A percentile compares a stretch with the other conserved stretches of the same genome.
Conservation (phyloP, 768 basidiomycete species). For the Suillus paluster region DNA sequence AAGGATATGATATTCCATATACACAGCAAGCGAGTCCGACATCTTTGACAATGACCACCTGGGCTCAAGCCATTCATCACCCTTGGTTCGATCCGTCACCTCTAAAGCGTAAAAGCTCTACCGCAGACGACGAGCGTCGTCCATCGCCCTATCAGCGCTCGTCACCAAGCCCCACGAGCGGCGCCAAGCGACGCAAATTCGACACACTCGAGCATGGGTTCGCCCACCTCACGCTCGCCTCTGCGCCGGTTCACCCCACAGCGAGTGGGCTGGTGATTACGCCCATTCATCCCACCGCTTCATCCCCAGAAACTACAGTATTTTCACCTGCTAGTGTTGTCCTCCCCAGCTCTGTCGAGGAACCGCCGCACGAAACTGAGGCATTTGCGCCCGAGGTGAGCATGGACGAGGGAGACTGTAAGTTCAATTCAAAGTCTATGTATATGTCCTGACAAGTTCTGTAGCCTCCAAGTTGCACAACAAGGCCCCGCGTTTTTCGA, state of each 20-base stretch:
- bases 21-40: not conserved
- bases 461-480: not conserved
- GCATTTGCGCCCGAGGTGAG: conserved; percentile 52
- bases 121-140: conserved; percentile 21
- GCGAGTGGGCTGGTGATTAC: conserved; percentile 5
- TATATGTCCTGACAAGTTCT: not conserved
- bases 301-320: conserved; percentile 7
- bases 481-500: not conserved
- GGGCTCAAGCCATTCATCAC: conserved; percentile 41
- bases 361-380: conserved; percentile 32
- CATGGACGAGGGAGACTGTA: conserved; percentile 77
- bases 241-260: not conserved
- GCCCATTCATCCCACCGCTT: conserved; percentile 8
- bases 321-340: conserved; percentile 22
- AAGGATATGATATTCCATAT: not conserved
- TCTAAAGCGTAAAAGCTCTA: conserved; percentile 44
- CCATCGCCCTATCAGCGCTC: conserved; percentile 19
- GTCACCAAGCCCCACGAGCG: conserved; percentile 49
- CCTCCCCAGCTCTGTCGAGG: conserved; percentile 47
- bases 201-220: conserved; percentile 59
- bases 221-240: conserved; percentile 50
- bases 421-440: conserved; percentile 14
- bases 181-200: conserved; percentile 53
- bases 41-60: conserved; percentile 36
- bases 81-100: conserved; percentile 48